phyloP scores from a whole-genome alignment of 2,329 filamentous ascomycete genomes.

The Amauroascus verrucosus region DNA sequence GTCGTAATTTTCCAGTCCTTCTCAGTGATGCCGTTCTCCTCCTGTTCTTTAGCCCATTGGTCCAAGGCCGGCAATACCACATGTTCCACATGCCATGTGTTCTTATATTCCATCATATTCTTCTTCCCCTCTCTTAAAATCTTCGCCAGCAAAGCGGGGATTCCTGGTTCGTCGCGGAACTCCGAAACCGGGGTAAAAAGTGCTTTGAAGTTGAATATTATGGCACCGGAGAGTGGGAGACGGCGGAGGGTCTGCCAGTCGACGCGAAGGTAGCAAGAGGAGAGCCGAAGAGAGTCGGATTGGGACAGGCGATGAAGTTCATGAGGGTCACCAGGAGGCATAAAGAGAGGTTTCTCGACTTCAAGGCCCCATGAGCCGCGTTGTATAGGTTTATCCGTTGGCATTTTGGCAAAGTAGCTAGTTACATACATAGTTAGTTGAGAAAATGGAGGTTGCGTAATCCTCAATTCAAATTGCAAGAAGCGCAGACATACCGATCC shows the following conservation, averaged over 20 bases:
- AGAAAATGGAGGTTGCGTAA: not conserved
- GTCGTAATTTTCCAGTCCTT: slow-evolving; percentile 58
- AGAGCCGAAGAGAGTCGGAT: slow-evolving; percentile 44
- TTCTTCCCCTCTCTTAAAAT: slow-evolving; percentile 62
- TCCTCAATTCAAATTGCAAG: not conserved
- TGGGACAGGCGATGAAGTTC: slow-evolving; percentile 52
- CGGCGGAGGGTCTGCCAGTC: slow-evolving; percentile 83
- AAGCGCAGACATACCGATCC: slow-evolving; percentile 51
- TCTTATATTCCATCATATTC: slow-evolving; percentile 67
- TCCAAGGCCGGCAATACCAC: slow-evolving; percentile 56
- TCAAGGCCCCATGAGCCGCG: slow-evolving; percentile 78
- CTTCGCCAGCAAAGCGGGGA: slow-evolving; percentile 61
- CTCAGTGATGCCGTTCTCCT: slow-evolving; percentile 49
- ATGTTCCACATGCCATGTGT: slow-evolving; percentile 69
- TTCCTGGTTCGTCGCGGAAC: slow-evolving; percentile 59
- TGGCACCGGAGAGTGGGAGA: slow-evolving; percentile 60
- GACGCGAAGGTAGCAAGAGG: slow-evolving; percentile 59
- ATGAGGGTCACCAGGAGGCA: slow-evolving; percentile 58
- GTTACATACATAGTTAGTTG: not conserved
- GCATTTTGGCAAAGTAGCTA: slow-evolving; percentile 73
- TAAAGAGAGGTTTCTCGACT: slow-evolving; percentile 62
- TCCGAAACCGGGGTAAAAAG: slow-evolving; percentile 65
- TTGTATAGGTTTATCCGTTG: slow-evolving; percentile 65
- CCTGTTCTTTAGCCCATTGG: slow-evolving; percentile 56
- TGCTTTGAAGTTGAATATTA: slow-evolving; percentile 84